Conservation (phyloP, 1,139 yeast genomes). For the Hanseniaspora sp. region DNA sequence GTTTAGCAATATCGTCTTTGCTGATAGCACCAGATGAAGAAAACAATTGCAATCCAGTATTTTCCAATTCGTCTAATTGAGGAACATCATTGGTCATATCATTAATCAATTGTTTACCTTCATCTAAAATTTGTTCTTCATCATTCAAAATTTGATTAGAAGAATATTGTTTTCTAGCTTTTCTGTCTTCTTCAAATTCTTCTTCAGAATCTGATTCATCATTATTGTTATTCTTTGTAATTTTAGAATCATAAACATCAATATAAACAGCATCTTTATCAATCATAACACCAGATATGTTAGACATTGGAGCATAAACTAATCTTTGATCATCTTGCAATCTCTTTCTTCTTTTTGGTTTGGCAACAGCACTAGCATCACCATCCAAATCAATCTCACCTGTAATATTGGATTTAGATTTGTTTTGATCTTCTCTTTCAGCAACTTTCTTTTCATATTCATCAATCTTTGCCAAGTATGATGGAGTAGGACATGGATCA, state of each 20-base stretch:
- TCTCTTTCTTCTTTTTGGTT: constrained; percentile 67
- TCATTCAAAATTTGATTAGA: constrained; percentile 12
- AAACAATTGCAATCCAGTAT: constrained; percentile 66
- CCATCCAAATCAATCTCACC: constrained; percentile 32
- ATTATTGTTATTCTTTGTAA: constrained; percentile 38
- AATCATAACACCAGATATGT: constrained; percentile 92
- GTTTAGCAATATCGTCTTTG: constrained; percentile 32
- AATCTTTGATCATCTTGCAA: constrained; percentile 88
- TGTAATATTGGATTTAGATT: neutral
- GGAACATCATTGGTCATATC: constrained; percentile 61
- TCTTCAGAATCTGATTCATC: constrained; percentile 38
- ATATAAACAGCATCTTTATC: constrained; percentile 96
- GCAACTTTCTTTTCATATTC: constrained; percentile 58
- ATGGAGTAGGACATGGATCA: constrained; percentile 98
- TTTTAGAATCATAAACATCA: constrained; percentile 39
- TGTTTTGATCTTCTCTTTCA: constrained; percentile 19
- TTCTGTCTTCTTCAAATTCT: constrained; percentile 44
- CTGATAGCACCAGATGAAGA: constrained; percentile 46
- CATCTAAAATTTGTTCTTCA: constrained; percentile 33
- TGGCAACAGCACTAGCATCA: constrained; percentile 46
- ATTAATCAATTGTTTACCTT: constrained; percentile 75
- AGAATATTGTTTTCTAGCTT: constrained; percentile 23
- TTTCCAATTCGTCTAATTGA: constrained; percentile 52
- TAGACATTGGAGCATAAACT: constrained; percentile 98
- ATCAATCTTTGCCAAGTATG: constrained; percentile 72